Percentiles rank a stretch among this genome's conserved stretches.
These are phyloP conservation scores for Rhizopogon rudus DNA, from an alignment of 768 basidiomycete species.

Conservation along the genomic window DNA sequence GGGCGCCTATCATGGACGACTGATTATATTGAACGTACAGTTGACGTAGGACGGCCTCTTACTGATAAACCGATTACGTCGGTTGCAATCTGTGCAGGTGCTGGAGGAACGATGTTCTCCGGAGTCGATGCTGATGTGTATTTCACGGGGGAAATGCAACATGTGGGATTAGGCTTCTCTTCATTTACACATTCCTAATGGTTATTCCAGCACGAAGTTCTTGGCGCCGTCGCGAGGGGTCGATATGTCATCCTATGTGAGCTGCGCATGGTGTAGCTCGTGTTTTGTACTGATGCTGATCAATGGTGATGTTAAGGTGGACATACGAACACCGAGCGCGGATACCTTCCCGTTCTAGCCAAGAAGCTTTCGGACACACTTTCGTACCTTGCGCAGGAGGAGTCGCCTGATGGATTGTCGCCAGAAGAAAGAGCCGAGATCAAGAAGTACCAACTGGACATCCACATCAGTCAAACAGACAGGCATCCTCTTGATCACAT, in stretches of 20 bases:
- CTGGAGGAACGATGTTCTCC: slow-evolving; percentile 73
- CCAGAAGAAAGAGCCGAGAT: slow-evolving; percentile 25
- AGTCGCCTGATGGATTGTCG: slow-evolving; percentile 27
- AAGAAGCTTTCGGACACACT: slow-evolving; percentile 56
- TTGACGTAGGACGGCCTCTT: slow-evolving; percentile 59
- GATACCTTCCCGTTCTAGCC: slow-evolving; percentile 77
- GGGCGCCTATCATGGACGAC: neutral
- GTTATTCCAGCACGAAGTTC: slow-evolving; percentile 69
- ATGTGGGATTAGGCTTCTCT: slow-evolving; percentile 45
- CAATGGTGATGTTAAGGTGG: slow-evolving; percentile 48
- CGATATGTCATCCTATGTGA: slow-evolving; percentile 81
- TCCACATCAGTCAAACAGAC: slow-evolving; percentile 72
- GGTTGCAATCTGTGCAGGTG: slow-evolving; percentile 90
- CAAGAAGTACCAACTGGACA: slow-evolving; percentile 34
- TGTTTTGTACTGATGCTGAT: slow-evolving; percentile 1
- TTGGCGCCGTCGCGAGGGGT: slow-evolving; percentile 73
- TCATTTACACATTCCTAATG: slow-evolving; percentile 12
- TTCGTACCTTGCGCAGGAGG: slow-evolving; percentile 25
- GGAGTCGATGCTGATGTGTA: slow-evolving; percentile 79
- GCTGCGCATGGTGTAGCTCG: slow-evolving; percentile 22
- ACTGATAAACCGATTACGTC: slow-evolving; percentile 38
- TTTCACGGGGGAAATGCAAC: slow-evolving; percentile 90
- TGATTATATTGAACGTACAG: slow-evolving; percentile 27
- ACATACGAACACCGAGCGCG: slow-evolving; percentile 94
- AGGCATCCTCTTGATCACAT: slow-evolving; percentile 70